Evolutionary conservation across 495 filamentous ascomycete genomes (phyloP).

Genomic region (Daldinia concentrica): DNA sequence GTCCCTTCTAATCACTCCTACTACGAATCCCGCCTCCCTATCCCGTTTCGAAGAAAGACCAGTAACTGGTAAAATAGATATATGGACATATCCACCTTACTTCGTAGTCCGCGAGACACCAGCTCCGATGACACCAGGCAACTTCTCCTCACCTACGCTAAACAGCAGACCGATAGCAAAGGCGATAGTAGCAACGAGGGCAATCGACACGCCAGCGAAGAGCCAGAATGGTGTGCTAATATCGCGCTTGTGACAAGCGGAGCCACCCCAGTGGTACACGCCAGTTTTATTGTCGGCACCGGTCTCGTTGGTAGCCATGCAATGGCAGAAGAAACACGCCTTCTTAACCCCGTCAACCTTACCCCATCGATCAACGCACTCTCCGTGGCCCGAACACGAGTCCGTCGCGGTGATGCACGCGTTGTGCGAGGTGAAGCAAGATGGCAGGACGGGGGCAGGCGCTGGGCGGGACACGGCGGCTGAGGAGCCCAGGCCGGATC

Average conservation of each 20-base stretch:
- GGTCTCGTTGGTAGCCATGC: slow-evolving; percentile 61
- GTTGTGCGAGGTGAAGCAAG: slow-evolving; percentile 71
- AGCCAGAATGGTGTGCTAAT: slow-evolving; percentile 88
- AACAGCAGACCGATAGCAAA: slow-evolving; percentile 80
- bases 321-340: slow-evolving; percentile 81
- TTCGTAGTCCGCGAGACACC: slow-evolving; percentile 74
- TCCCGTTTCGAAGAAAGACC: not conserved
- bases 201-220: slow-evolving; percentile 73
- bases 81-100: slow-evolving; percentile 20
- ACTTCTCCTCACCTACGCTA: slow-evolving; percentile 76
- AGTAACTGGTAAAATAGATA: not conserved
- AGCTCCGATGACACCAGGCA: slow-evolving; percentile 88
- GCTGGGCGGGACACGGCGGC: slow-evolving; percentile 27
- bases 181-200: slow-evolving; percentile 65
- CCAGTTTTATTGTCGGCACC: slow-evolving; percentile 52
- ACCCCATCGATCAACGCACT: slow-evolving; percentile 69
- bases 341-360: slow-evolving; percentile 41
- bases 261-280: slow-evolving; percentile 75
- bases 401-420: slow-evolving; percentile 70
- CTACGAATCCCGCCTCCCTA: not conserved
- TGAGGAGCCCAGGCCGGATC: slow-evolving; percentile 24
- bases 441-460: slow-evolving; percentile 68
- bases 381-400: slow-evolving; percentile 79
- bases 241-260: slow-evolving; percentile 91
- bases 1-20: not conserved